Evolutionary conservation across 805 yeast species (phyloP).

Genomic region (Suhomyces vadensis): DNA sequence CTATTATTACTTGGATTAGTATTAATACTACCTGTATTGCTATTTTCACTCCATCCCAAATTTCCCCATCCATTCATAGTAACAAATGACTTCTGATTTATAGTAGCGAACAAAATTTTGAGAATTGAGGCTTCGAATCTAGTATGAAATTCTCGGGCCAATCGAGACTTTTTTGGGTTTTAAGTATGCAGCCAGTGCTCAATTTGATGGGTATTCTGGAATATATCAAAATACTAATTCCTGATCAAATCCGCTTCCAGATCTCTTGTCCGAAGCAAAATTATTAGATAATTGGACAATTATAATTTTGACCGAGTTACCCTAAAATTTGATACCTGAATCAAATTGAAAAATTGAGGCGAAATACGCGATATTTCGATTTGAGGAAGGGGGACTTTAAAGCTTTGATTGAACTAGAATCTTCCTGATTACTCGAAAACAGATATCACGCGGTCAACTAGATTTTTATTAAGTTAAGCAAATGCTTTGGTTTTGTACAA

Average conservation of each 20-base stretch:
- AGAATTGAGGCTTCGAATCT: background rate
- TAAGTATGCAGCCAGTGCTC: background rate
- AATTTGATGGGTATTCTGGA: background rate
- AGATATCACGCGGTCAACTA: background rate
- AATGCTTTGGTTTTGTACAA: background rate
- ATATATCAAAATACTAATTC: background rate
- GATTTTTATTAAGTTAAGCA: background rate
- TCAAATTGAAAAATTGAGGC: background rate
- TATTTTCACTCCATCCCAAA: slow-evolving; percentile 7
- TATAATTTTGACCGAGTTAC: background rate
- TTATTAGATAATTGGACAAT: too few relatives aligned
- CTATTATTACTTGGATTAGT: background rate
- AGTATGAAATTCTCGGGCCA: background rate
- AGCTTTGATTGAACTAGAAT: background rate
- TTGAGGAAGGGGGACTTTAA: too few relatives aligned
- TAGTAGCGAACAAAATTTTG: background rate
- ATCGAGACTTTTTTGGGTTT: background rate
- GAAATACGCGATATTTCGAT: background rate
- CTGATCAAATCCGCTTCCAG: background rate
- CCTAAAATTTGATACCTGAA: background rate
- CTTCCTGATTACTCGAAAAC: background rate
- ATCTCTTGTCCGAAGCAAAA: background rate
- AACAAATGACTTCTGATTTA: background rate
- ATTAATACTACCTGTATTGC: slow-evolving; percentile 2
- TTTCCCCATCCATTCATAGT: slow-evolving; percentile 9